Evolutionary conservation across 345 rosid species (phyloP).

Genomic region (Hibiscus syriacus): DNA sequence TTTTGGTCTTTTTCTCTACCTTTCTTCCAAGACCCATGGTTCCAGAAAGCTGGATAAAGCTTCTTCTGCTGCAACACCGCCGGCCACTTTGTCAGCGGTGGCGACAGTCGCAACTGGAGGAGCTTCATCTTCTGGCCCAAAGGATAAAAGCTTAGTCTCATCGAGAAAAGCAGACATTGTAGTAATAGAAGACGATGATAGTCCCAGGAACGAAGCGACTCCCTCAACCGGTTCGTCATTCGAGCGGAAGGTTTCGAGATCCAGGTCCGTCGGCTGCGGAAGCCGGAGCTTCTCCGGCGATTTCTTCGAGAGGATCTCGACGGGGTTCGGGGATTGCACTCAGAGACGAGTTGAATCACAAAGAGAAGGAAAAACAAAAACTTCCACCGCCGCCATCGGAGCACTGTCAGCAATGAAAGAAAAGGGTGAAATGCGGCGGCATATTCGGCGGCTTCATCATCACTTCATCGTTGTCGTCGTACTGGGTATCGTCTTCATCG

Average conservation of each 20-base stretch:
- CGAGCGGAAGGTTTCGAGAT: too few relatives aligned
- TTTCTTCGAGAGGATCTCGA: too few relatives aligned
- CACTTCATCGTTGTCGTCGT: constrained; percentile 64
- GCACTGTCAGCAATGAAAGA: constrained; percentile 44
- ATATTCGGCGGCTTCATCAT: constrained; percentile 88
- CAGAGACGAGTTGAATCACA: constrained; percentile 95
- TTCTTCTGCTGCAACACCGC: constrained; percentile 11
- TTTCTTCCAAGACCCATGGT: constrained; percentile 33
- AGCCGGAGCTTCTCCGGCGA: too few relatives aligned
- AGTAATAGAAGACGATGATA: constrained; percentile 50
- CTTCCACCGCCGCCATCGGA: neutral
- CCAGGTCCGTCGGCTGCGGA: too few relatives aligned
- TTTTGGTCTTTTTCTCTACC: constrained; percentile 85
- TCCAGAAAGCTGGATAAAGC: constrained; percentile 29
- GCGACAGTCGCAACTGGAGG: neutral
- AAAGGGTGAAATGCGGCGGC: constrained; percentile 85
- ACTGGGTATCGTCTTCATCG: constrained; percentile 56
- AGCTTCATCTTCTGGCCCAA: constrained; percentile 14
- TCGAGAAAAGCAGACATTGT: constrained; percentile 31
- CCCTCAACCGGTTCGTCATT: too few relatives aligned
- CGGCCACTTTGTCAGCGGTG: too few relatives aligned
- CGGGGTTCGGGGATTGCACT: too few relatives aligned
- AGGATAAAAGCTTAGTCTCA: constrained; percentile 6
- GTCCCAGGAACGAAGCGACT: constrained; percentile 41
- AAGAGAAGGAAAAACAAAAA: constrained; percentile 62